A percentile compares a stretch with the other conserved stretches of the same genome.
phyloP scores from a whole-genome alignment of 23 red algal species.

The Agarophyton chilense region DNA sequence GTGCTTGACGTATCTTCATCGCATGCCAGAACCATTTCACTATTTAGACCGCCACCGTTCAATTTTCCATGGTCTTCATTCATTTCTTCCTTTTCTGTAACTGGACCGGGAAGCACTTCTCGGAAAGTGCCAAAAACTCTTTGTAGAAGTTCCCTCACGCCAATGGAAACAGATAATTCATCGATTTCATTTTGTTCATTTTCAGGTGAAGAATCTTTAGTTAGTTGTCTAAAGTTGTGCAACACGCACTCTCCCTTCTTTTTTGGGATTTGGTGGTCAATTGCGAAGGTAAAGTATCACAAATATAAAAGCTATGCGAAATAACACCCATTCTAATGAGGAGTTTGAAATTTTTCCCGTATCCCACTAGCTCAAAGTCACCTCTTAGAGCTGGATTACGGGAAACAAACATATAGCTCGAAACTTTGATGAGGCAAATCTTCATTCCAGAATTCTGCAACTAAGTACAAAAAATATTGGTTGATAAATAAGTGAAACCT shows the following conservation, averaged over 20 bases:
- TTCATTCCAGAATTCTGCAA: constrained; percentile 27
- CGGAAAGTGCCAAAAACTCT: background rate
- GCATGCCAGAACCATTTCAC: background rate
- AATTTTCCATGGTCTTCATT: background rate
- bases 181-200: background rate
- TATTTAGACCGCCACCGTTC: background rate
- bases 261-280: constrained; percentile 27
- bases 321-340: constrained; percentile 66
- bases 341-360: constrained; percentile 42
- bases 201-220: background rate
- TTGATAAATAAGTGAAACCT: constrained; percentile 60
- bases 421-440: constrained; percentile 62
- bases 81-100: background rate
- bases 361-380: background rate
- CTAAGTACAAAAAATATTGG: constrained; percentile 50
- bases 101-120: constrained; percentile 15
- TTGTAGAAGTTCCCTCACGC: background rate
- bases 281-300: constrained; percentile 63
- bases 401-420: constrained; percentile 25
- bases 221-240: constrained; percentile 9
- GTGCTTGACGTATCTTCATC: constrained; percentile 8
- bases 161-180: background rate
- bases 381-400: background rate
- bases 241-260: constrained; percentile 23
- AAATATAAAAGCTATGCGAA: constrained; percentile 82